Percentiles rank a stretch among this genome's conserved stretches.
Evolutionary conservation across 164 flowering plant species (phyloP).

Genomic region (Taxillus chinensis): DNA sequence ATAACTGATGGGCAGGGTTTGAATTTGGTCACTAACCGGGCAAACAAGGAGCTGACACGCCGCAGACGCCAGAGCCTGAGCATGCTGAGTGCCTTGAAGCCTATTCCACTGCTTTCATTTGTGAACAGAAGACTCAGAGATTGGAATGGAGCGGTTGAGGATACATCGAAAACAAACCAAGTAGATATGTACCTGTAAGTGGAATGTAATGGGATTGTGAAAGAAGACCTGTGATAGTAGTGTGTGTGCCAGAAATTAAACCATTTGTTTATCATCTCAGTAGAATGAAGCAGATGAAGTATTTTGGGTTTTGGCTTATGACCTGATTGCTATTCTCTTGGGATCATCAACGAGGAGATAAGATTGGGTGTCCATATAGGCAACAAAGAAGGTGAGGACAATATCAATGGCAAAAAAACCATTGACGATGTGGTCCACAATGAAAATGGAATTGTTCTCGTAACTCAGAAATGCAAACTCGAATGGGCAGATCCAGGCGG

Average conservation of each 20-base stretch:
- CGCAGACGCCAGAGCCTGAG: conserved; percentile 96
- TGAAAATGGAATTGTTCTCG: conserved; percentile 51
- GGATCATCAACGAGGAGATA: conserved; percentile 73
- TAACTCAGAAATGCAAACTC: conserved; percentile 76
- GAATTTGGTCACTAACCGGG: conserved; percentile 46
- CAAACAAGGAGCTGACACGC: conserved; percentile 89
- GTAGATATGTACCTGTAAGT: conserved; percentile 75
- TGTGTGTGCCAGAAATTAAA: neutral
- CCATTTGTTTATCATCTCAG: neutral
- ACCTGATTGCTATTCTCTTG: conserved; percentile 80
- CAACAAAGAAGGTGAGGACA: conserved; percentile 84
- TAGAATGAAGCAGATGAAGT: neutral
- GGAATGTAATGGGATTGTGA: conserved; percentile 3
- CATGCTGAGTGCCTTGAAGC: conserved; percentile 66
- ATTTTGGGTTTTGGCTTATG: neutral
- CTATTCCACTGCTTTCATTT: conserved; percentile 38
- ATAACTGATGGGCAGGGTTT: conserved; percentile 8
- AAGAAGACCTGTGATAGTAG: conserved; percentile 3
- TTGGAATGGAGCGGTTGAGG: conserved; percentile 84
- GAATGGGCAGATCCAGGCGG: conserved; percentile 97
- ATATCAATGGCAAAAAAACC: conserved; percentile 87
- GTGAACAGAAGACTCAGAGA: conserved; percentile 55
- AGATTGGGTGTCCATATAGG: conserved; percentile 62
- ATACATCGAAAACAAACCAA: conserved; percentile 86
- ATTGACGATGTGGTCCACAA: conserved; percentile 72